Evolutionary conservation across 306 rosid genomes (phyloP), one percentile per base, ranked within the genome.

Genomic region (Hippophae gyantsensis): DNA sequence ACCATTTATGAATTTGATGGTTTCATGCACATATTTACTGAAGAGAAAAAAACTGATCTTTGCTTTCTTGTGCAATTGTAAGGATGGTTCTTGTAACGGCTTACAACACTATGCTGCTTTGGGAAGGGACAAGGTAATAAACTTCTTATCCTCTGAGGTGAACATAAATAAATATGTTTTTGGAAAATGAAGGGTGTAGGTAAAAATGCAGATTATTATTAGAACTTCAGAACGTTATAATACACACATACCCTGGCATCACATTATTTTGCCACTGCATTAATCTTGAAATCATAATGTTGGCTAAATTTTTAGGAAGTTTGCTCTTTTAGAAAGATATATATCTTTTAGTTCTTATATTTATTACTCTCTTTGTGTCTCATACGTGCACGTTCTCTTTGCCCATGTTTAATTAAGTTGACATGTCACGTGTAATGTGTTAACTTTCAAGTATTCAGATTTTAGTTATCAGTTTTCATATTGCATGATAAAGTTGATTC

Each of bases 61-160:
- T 9, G 52, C 26, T 45, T 70, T 70, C 42, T 64, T 64, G 57
- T 26, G 65, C 45, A 40, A 50, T 54, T 72, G 61, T 80, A 70
- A 92, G 99, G 99, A 92, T 85, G 99, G 99, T 76, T 92, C 99
- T 6, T 92, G 99, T 78, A 92, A 92, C 83, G 99, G 99, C 72
- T 80, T 92, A 78, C 99, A 92, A 70, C 99, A 92, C 69, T 92
- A 92, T 75, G 99, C 99, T 52, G 96, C 99, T 45, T 93, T 92
- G 57, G 99, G 99, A 44, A 88, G 99, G 83, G 99, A 92, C 84
- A 85, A 76, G 96, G 99, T 92, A 85, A 52, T 45, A 25, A 57
- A 45, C 56, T 64, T 63, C 58, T 58, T 65, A 45, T 55, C 23
- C 25, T 43, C 44, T 56, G 23, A 13, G 43, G 45, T 46, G 63